Conservation (phyloP, 2,329 filamentous ascomycete species). For the Grosmannia serpens region DNA sequence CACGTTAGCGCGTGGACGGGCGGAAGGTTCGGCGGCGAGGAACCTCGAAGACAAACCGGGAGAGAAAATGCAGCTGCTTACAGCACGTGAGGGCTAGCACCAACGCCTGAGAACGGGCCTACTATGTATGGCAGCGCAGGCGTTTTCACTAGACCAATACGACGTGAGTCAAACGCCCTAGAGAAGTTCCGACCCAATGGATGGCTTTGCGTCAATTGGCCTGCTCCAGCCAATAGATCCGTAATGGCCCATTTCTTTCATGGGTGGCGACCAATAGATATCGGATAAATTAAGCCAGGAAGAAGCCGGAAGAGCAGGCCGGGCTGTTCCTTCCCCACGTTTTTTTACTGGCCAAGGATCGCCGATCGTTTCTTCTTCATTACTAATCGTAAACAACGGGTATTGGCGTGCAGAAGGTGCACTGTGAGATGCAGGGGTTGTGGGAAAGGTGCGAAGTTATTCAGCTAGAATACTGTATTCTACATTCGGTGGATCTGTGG, state of each 20-base stretch:
- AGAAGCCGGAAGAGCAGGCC: conserved; percentile 12
- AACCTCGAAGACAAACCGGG: conserved; percentile 8
- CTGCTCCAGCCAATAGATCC: not conserved
- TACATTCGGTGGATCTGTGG: too few species aligned
- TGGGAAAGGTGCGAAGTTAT: too few species aligned
- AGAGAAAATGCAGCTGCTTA: not conserved
- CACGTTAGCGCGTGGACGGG: not conserved
- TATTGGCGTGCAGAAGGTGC: too few species aligned
- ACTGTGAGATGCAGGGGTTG: too few species aligned
- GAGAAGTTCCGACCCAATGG: not conserved
- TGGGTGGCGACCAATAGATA: not conserved
- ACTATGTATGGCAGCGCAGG: not conserved
- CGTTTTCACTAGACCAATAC: not conserved
- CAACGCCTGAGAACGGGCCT: not conserved
- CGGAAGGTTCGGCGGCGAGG: conserved; percentile 10
- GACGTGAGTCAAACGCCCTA: too few species aligned
- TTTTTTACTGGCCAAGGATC: not conserved
- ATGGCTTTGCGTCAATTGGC: not conserved
- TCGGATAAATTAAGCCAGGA: not conserved
- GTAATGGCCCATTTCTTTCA: not conserved
- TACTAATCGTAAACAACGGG: not conserved
- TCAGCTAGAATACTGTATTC: too few species aligned
- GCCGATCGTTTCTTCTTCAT: not conserved
- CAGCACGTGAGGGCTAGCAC: conserved; percentile 1
- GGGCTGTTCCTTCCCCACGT: conserved; percentile 5